Conservation (phyloP, 1,284 basidiomycete species). For the Ceratobasidium sp. region DNA sequence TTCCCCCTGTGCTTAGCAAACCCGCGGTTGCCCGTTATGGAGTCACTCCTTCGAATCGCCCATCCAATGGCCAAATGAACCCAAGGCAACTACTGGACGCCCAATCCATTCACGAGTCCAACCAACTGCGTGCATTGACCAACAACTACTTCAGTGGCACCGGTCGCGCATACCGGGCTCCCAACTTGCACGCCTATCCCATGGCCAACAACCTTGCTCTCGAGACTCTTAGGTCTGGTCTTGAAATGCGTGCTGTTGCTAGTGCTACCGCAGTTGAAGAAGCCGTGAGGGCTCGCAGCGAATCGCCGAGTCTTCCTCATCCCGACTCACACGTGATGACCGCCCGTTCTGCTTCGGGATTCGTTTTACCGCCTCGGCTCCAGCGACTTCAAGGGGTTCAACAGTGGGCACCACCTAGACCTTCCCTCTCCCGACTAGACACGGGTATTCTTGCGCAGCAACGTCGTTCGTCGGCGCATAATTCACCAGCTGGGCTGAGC, state of each 20-base stretch:
- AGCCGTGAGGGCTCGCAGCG: constrained; percentile 27
- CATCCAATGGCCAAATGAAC: not conserved
- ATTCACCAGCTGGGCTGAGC: not conserved
- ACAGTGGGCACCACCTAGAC: not conserved
- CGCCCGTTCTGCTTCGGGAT: not conserved
- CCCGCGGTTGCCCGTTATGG: not conserved
- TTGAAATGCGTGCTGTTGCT: constrained; percentile 14
- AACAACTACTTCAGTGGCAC: constrained; percentile 9
- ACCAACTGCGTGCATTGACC: constrained; percentile 3
- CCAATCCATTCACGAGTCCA: not conserved
- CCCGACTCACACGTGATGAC: not conserved
- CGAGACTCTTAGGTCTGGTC: constrained; percentile 28
- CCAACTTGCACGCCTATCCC: not conserved
- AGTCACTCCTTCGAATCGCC: not conserved
- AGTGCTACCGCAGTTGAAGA: constrained; percentile 30
- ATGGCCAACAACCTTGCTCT: constrained; percentile 20
- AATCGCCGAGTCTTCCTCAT: constrained; percentile 1
- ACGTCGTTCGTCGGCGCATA: not conserved
- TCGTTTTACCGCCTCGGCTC: constrained; percentile 20
- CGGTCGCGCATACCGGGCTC: not conserved
- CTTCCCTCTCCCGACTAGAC: not conserved
- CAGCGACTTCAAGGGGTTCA: constrained; percentile 7
- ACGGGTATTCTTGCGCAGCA: not conserved
- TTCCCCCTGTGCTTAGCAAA: not conserved
- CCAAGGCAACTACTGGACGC: not conserved